A percentile compares a stretch with the other conserved stretches of the same genome.
These are phyloP conservation scores for Naganishia vaughanmartiniae DNA, from an alignment of 768 basidiomycete species.

Conservation along the genomic window DNA sequence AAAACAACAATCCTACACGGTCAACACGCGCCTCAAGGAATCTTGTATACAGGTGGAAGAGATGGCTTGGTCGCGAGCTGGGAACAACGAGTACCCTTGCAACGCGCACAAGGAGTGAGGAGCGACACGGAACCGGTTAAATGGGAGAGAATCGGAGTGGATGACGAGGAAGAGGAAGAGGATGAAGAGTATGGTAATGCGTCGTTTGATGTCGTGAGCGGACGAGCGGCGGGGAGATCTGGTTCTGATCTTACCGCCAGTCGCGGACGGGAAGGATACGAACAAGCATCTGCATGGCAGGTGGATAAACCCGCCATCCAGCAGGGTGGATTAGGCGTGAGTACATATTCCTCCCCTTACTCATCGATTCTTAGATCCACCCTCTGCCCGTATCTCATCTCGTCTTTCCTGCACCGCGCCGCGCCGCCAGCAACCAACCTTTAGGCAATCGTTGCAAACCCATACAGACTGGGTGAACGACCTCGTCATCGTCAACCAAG, in stretches of 20 bases:
- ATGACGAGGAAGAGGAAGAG: slow-evolving; percentile 65
- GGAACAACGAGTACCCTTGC: slow-evolving; percentile 73
- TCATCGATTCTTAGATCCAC: no score
- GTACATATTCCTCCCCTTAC: background rate
- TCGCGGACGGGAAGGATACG: background rate
- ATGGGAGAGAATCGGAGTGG: slow-evolving; percentile 61
- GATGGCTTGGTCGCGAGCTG: slow-evolving; percentile 85
- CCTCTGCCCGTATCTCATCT: no score
- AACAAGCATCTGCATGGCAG: background rate
- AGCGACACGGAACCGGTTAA: slow-evolving; percentile 39
- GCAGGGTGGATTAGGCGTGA: background rate
- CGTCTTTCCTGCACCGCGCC: background rate
- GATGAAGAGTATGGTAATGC: slow-evolving; percentile 56
- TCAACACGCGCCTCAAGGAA: slow-evolving; percentile 68
- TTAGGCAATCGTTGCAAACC: slow-evolving; percentile 82
- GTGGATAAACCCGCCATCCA: background rate
- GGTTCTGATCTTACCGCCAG: background rate
- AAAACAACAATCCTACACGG: slow-evolving; percentile 73
- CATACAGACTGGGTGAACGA: slow-evolving; percentile 98
- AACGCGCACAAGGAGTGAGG: slow-evolving; percentile 50
- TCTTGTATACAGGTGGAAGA: slow-evolving; percentile 82
- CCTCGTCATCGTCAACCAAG: slow-evolving; percentile 81
- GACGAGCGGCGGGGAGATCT: background rate
- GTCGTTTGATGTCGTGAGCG: slow-evolving; percentile 31
- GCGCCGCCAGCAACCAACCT: slow-evolving; percentile 48